Percentiles rank a stretch among this genome's conserved stretches.
Conservation (phyloP, 2,329 filamentous ascomycete genomes). For the Aspergillus sp. region DNA sequence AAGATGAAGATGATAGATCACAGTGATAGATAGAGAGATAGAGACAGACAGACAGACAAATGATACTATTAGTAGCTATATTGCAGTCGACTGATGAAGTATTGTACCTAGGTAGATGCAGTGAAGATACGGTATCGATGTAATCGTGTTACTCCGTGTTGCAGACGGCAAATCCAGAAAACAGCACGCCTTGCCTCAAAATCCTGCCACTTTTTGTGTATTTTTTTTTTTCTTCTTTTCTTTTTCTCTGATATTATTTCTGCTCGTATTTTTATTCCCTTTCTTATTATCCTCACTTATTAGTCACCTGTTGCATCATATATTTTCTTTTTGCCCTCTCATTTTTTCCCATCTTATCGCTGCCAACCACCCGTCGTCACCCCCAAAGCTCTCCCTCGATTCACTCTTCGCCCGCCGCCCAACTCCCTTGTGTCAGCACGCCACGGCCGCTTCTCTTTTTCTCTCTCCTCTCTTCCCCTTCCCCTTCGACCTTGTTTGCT, state of each 20-base stretch:
- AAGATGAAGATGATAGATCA: no score
- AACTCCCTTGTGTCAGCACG: background rate
- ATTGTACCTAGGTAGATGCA: no score
- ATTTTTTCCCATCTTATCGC: background rate
- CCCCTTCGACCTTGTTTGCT: constrained; percentile 10
- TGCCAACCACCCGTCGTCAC: background rate
- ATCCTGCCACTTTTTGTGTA: background rate
- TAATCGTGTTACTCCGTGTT: no score
- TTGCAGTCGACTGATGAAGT: no score
- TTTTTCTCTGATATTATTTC: background rate
- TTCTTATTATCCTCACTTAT: background rate
- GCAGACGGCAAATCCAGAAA: no score
- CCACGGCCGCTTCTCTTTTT: constrained; percentile 16
- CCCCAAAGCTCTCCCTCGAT: background rate
- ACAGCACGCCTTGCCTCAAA: no score
- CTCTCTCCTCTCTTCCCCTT: constrained; percentile 5
- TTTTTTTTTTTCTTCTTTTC: background rate
- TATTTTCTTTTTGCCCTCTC: background rate
- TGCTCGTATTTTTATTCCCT: background rate
- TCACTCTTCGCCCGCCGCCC: background rate
- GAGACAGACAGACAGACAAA: no score
- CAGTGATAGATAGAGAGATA: no score
- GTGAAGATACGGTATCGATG: no score
- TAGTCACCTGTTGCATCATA: background rate
- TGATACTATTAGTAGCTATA: no score